Evolutionary conservation across 345 rosid species (phyloP), one percentile per base, ranked within the genome.

Genomic region (Linum trigynum): DNA sequence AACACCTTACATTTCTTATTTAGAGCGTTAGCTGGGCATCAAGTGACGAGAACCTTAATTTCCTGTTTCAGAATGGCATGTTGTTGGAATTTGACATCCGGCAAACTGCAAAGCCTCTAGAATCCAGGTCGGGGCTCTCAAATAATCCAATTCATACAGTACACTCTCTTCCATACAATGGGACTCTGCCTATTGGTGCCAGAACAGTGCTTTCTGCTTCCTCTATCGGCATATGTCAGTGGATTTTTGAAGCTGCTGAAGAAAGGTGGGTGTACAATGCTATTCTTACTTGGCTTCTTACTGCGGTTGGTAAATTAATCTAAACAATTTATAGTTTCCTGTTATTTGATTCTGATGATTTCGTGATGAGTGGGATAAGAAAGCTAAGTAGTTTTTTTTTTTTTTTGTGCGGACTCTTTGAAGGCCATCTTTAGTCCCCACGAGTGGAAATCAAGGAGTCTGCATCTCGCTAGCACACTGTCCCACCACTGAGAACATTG

Each of bases 81-180:
- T 83, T 92, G 68, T 72, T 83, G 81, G 81, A 78, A 55, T 87
- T 86, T 81, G 98, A 87, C 76, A 80, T 80, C 70, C 97, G 98
- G 55, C 95, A 83, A 75, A 92, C 97, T 64, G 69, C 58, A 7
- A 67, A 69, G 67, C 91, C 90, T 38, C 48, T 86, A 60, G 85
- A 85, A 72, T 79, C 82, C 3, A 61, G 79, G 61, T 69, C 62
- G 35, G 98, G 98, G 63, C 80, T 85, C 55, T 61, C 90, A 55
- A 72, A 64, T 79, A 87, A 89, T 72, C 97, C 91, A 3, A 83
- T 89, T 62, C 98, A 90, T 79, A 82, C 94, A 1, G 64, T 85
- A 70, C 81, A 81, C 66, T 78, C 84, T 64, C 83, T 86, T 78
- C 67, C 71, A 38, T 64, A 72, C 16, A 70, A 57, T 43, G 63